Percentiles rank a stretch among this genome's conserved stretches.
Conservation (phyloP, 2,329 filamentous ascomycete genomes). For the Zalaria sp. region DNA sequence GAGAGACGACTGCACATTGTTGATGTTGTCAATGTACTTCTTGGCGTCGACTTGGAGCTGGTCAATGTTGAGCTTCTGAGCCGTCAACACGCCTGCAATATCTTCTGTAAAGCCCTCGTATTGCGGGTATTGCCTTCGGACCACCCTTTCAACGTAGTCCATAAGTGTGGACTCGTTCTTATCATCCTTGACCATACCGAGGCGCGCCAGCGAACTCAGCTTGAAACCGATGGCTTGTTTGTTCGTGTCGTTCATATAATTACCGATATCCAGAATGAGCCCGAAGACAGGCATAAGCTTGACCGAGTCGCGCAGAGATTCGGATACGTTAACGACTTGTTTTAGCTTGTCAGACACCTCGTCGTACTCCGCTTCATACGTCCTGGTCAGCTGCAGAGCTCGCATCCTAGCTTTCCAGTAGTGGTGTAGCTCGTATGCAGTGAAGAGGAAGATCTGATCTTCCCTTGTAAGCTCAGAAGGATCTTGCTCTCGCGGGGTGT, state of each 20-base stretch:
- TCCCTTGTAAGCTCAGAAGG: slow-evolving; percentile 79
- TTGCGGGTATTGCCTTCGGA: slow-evolving; percentile 89
- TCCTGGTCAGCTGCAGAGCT: slow-evolving; percentile 70
- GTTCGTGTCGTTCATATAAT: slow-evolving; percentile 99
- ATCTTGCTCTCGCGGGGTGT: slow-evolving; percentile 69
- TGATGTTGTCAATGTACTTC: slow-evolving; percentile 88
- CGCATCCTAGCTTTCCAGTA: slow-evolving; percentile 99
- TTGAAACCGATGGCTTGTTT: slow-evolving; percentile 98
- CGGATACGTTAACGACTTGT: slow-evolving; percentile 74
- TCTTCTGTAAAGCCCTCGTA: slow-evolving; percentile 84
- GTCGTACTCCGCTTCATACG: slow-evolving; percentile 79
- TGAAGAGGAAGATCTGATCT: slow-evolving; percentile 89
- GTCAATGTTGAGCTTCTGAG: slow-evolving; percentile 90
- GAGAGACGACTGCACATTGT: slow-evolving; percentile 81
- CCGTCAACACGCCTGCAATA: slow-evolving; percentile 61
- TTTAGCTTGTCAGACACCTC: slow-evolving; percentile 76
- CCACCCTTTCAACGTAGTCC: slow-evolving; percentile 90
- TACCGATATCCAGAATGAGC: slow-evolving; percentile 92
- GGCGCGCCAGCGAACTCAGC: slow-evolving; percentile 76
- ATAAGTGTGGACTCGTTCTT: slow-evolving; percentile 96
- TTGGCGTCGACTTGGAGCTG: slow-evolving; percentile 76
- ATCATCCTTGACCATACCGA: slow-evolving; percentile 98
- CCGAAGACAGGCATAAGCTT: slow-evolving; percentile 92
- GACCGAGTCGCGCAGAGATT: slow-evolving; percentile 80
- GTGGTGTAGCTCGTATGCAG: slow-evolving; percentile 85